phyloP scores from a whole-genome alignment of 441 rosid species.

The Adansonia grandidieri region DNA sequence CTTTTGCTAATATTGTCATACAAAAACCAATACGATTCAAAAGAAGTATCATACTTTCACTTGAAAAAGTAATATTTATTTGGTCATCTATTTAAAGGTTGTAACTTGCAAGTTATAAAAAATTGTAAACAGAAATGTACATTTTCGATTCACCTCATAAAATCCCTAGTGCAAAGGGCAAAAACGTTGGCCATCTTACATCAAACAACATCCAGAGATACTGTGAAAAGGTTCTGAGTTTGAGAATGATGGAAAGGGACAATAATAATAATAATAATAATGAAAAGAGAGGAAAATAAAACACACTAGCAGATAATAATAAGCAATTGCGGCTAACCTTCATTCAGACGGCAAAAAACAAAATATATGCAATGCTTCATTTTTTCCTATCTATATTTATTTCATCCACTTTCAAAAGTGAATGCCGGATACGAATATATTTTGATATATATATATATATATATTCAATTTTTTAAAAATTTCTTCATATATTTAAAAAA shows the following conservation, averaged over 20 bases:
- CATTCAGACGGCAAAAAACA: neutral
- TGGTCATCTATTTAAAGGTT: neutral
- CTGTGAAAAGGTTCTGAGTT: neutral
- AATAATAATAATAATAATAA: neutral
- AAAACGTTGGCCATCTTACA: neutral
- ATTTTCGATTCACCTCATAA: neutral
- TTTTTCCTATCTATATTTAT: neutral
- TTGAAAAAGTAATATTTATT: too few relatives aligned
- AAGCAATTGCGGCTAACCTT: conserved; percentile 11
- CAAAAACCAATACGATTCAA: too few relatives aligned
- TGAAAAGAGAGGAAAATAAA: neutral
- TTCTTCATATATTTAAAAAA: neutral
- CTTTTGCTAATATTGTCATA: too few relatives aligned
- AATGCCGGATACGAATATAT: too few relatives aligned
- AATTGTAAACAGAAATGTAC: neutral
- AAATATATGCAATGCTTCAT: neutral
- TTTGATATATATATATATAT: neutral
- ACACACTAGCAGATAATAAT: neutral
- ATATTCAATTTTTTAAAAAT: neutral
- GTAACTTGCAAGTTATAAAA: neutral
- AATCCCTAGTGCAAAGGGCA: neutral
- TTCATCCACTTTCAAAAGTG: too few relatives aligned
- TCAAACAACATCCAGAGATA: neutral
- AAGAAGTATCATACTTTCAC: too few relatives aligned
- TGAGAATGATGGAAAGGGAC: conserved; percentile 5